These are phyloP conservation scores for Rhizoclosmatium sp. DNA, from an alignment of 192 early-diverging fungal genomes.

Conservation along the genomic window DNA sequence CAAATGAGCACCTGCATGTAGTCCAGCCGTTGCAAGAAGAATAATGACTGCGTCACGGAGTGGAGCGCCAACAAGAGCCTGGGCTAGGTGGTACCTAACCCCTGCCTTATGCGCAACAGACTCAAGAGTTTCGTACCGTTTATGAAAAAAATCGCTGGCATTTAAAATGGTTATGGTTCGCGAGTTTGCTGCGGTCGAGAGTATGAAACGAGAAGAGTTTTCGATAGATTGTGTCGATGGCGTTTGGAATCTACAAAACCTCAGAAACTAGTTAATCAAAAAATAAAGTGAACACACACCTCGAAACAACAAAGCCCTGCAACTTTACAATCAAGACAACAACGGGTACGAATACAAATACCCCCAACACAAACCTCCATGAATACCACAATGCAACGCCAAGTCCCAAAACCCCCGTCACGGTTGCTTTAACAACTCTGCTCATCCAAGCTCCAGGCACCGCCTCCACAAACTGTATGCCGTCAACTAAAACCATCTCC, in stretches of 20 bases:
- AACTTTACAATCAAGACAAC: neutral
- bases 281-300: neutral
- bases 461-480: conserved; percentile 5
- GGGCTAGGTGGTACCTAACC: neutral
- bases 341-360: neutral
- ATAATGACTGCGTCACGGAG: conserved; percentile 5
- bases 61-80: neutral
- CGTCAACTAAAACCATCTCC: conserved; percentile 1
- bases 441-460: neutral
- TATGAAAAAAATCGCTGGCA: neutral
- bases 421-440: neutral
- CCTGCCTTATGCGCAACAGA: neutral
- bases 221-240: conserved; percentile 1
- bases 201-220: neutral
- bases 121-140: neutral
- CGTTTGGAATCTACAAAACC: neutral
- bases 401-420: neutral
- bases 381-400: conserved; percentile 1
- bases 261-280: neutral
- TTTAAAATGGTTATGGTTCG: neutral
- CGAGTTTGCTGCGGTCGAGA: neutral
- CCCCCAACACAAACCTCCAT: neutral
- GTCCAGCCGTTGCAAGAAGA: conserved; percentile 20
- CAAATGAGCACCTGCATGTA: neutral
- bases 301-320: neutral